Base-by-base conservation (phyloP, 2,329 filamentous ascomycete genomes). In the Stagonosporopsis chrysanthemi region DNA sequence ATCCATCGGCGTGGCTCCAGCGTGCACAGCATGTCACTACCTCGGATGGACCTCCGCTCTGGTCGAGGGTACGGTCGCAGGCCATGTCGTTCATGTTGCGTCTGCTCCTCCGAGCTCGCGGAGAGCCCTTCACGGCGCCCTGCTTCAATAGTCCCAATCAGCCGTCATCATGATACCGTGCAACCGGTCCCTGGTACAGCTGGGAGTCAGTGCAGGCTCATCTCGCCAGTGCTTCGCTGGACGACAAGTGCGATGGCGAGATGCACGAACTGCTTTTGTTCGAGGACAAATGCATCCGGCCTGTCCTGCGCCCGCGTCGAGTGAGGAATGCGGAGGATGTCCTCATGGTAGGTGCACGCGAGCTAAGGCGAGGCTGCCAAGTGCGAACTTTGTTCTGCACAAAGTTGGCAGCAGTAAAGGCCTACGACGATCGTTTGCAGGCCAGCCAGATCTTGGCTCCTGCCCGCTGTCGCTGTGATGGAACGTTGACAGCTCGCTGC, bases 401-500 rank as follows among this genome's bases (percentile, higher is more conserved):
- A 29, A 35, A 38, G 26, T 48, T 36, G 50, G 56, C 48, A 51
- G 56, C 45, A 51, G 44, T 38, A 52, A 54, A 60, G 48, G 60
- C 61, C 56, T 54, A 52, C 56, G 58, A 58, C 61, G 58, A 65
- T 62, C 56, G 63, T 60, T 58, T 62, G 61, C 47, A 64, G 58
- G 58, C 56, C 63, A 55, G 59, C 61, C 60, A 58, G 35, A 44
- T 43, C 56, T 61, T 66, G 59, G 68, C 65, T 62, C 59, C 56
- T 24, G 45, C 49, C 56, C 54, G 62, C 63, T 59, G 58, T 64
- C 54, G 51, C 56, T 52, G 50, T 66, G 52, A 69, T 64, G 70
- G 64, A 66, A 70, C 65, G 56, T 65, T 70, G 70, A 68, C 66
- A 73, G 67, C 55, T 69, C 58, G 62, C 62, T 69, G 69, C 65